phyloP scores from a whole-genome alignment of 2,329 filamentous ascomycete genomes.

The Neofusicoccum sp. region DNA sequence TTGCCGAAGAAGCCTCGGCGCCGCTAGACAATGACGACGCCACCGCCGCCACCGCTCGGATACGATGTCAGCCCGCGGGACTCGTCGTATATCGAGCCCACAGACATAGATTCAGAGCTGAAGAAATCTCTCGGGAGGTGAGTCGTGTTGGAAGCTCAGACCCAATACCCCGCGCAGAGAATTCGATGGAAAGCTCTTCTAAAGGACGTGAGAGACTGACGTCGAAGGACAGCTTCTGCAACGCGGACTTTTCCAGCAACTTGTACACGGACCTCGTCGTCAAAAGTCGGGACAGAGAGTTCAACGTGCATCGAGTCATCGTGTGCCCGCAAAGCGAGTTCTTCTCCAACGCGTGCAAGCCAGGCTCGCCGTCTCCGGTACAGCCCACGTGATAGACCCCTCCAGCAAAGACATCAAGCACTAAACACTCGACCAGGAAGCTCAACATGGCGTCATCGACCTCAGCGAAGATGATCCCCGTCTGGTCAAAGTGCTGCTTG shows the following conservation, averaged over 20 bases:
- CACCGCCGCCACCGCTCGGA: too few relatives aligned
- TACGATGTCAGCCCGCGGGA: too few relatives aligned
- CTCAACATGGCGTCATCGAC: conserved; percentile 1
- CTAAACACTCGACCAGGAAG: neutral
- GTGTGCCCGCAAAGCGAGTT: conserved; percentile 1
- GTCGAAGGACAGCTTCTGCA: neutral
- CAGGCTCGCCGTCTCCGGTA: neutral
- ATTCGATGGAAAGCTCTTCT: neutral
- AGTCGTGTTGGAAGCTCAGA: too few relatives aligned
- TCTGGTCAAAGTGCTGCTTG: conserved; percentile 13
- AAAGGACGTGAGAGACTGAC: neutral
- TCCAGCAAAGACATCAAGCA: neutral
- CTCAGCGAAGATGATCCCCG: conserved; percentile 3
- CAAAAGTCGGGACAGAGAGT: neutral
- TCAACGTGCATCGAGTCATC: neutral
- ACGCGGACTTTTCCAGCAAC: neutral
- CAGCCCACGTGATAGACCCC: neutral
- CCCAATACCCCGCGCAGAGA: too few relatives aligned
- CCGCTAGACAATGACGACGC: too few relatives aligned
- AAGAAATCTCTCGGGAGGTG: too few relatives aligned
- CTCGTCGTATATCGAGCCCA: too few relatives aligned
- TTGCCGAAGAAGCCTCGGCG: too few relatives aligned
- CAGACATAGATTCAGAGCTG: too few relatives aligned
- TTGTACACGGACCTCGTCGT: conserved; percentile 5
- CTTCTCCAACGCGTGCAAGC: conserved; percentile 1